A percentile compares a stretch with the other conserved stretches of the same genome.
These are phyloP conservation scores for Ogataea nitratoaversa DNA, from an alignment of 805 yeast species.

Conservation along the genomic window DNA sequence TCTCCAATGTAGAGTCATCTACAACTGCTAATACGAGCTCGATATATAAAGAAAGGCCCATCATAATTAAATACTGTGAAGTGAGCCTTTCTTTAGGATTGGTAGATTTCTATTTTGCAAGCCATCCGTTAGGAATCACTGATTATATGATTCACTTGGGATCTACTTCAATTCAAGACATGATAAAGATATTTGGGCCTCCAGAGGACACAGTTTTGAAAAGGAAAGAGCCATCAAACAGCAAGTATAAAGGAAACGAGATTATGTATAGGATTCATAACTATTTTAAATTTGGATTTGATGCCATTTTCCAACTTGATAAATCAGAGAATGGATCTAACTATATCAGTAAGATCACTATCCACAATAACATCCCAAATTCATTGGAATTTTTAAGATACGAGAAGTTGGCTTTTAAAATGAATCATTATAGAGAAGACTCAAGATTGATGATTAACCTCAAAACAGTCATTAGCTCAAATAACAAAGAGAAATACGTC, in stretches of 20 bases:
- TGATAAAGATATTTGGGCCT: slow-evolving; percentile 46
- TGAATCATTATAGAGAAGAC: not conserved
- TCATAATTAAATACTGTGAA: slow-evolving; percentile 10
- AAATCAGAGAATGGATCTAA: slow-evolving; percentile 25
- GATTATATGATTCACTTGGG: slow-evolving; percentile 32
- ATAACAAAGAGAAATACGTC: not conserved
- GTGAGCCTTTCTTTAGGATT: slow-evolving; percentile 11
- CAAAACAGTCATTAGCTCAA: too few relatives aligned
- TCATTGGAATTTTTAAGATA: slow-evolving; percentile 51
- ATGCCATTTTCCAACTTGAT: slow-evolving; percentile 44
- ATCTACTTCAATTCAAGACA: slow-evolving; percentile 44
- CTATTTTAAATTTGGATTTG: slow-evolving; percentile 52
- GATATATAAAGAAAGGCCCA: too few relatives aligned
- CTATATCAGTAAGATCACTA: slow-evolving; percentile 39
- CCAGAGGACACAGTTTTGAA: slow-evolving; percentile 47
- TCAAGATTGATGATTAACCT: too few relatives aligned
- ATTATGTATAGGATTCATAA: slow-evolving; percentile 42
- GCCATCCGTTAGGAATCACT: slow-evolving; percentile 21
- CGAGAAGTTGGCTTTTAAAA: slow-evolving; percentile 39
- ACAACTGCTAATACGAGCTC: too few relatives aligned
- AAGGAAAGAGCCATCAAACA: slow-evolving; percentile 34
- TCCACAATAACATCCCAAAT: slow-evolving; percentile 52
- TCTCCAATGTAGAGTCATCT: slow-evolving; percentile 9
- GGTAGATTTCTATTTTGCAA: slow-evolving; percentile 22
- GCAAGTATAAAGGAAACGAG: slow-evolving; percentile 8